Conservation (phyloP, 306 rosid genomes). For the Medicago arabica region DNA sequence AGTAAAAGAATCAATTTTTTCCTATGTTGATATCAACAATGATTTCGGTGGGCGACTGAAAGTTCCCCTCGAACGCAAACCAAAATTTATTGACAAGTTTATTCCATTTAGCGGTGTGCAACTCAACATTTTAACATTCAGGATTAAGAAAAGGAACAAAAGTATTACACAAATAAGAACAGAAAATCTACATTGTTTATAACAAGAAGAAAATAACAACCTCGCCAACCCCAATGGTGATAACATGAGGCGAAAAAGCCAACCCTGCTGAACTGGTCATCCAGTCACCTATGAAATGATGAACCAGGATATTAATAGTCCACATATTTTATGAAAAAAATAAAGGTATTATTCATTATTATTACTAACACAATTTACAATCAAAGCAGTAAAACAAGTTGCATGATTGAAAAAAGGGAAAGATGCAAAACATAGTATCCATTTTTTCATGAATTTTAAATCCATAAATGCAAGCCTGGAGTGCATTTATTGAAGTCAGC, state of each 20-base stretch:
- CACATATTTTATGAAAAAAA: constrained; percentile 11
- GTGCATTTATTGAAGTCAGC: constrained; percentile 2
- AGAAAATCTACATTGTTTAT: constrained; percentile 2
- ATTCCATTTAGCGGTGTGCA: neutral
- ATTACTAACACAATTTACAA: constrained; percentile 16
- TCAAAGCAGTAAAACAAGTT: neutral
- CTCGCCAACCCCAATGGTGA: constrained; percentile 86
- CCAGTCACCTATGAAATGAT: constrained; percentile 80
- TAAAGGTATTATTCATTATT: neutral
- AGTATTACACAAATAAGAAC: constrained; percentile 12
- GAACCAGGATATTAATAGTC: constrained; percentile 30
- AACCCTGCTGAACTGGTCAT: constrained; percentile 95
- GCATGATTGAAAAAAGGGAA: neutral
- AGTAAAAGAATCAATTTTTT: neutral
- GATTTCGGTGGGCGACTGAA: constrained; percentile 7
- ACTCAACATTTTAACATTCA: neutral
- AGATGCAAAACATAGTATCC: constrained; percentile 2
- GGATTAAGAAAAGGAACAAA: neutral
- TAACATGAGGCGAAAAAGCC: constrained; percentile 94
- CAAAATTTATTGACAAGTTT: constrained; percentile 13
- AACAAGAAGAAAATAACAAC: constrained; percentile 51
- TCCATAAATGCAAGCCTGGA: constrained; percentile 2
- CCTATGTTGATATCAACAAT: constrained; percentile 7
- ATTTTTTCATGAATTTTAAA: constrained; percentile 6
- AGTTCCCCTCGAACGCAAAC: constrained; percentile 6